Conservation (phyloP, 2,329 filamentous ascomycete species). For the Clathrospora elynae region DNA sequence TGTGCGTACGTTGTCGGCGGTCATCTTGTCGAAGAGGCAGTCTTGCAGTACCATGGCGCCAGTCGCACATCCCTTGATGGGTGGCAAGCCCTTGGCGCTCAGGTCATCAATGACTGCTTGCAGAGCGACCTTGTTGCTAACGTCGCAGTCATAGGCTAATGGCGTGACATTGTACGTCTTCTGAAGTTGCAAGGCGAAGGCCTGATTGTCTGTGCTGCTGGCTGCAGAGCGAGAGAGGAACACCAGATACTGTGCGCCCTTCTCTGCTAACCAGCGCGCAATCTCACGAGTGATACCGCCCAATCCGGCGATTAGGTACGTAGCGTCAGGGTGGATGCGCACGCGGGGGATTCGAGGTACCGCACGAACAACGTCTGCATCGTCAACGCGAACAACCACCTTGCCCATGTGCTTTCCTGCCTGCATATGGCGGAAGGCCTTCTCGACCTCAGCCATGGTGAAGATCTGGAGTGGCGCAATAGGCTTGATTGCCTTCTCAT, state of each 20-base stretch:
- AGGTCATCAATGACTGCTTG: slow-evolving; percentile 2
- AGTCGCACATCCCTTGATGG: slow-evolving; percentile 33
- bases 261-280: slow-evolving; percentile 21
- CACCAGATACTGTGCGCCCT: slow-evolving; percentile 28
- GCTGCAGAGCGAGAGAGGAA: slow-evolving; percentile 23
- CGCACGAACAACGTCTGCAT: slow-evolving; percentile 19
- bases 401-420: slow-evolving; percentile 49
- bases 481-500: slow-evolving; percentile 5
- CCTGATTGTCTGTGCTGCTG: slow-evolving; percentile 3
- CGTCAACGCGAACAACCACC: slow-evolving; percentile 41
- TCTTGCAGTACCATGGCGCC: slow-evolving; percentile 37
- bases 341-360: slow-evolving; percentile 3
- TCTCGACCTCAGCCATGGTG: slow-evolving; percentile 8
- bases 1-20: slow-evolving; percentile 4
- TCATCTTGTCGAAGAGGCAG: slow-evolving; percentile 20
- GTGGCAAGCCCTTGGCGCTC: slow-evolving; percentile 21
- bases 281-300: slow-evolving; percentile 30
- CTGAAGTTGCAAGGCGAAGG: slow-evolving; percentile 4
- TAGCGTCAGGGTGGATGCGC: slow-evolving; percentile 14
- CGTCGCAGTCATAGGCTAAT: slow-evolving; percentile 5
- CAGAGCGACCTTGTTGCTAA: slow-evolving; percentile 5
- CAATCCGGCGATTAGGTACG: slow-evolving; percentile 30
- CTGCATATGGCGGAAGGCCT: slow-evolving; percentile 28
- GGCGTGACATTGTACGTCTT: slow-evolving; percentile 4
- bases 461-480: slow-evolving; percentile 10